Base-by-base conservation (phyloP, 2,329 filamentous ascomycete species). In the Trichoderma atrobrunneum region DNA sequence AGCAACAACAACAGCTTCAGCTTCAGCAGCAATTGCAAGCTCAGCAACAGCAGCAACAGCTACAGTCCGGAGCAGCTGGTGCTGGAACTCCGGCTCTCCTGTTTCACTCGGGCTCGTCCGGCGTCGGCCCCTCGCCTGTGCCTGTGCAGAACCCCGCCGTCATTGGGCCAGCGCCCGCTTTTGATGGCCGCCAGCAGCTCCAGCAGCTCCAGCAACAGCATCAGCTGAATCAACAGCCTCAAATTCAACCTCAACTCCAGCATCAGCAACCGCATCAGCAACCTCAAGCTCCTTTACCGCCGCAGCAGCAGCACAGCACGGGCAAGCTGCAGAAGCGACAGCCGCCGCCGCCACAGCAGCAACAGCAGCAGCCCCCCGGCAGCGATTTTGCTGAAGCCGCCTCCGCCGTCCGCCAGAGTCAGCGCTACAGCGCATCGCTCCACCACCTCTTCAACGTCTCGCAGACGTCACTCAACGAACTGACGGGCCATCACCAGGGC, bases 371-470 rank as follows among this genome's bases (percentile, higher is more conserved):
- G 73, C 75, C 77, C 75, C 75, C 71, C 80, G 70, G 74, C 26
- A 26, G 26, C 60, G 86, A 88, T 74, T 87, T 85, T 74, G 80
- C 80, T 71, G 34, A 67, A 74, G 80, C 83, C 66, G 64, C 76
- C 56, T 76, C 76, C 36, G 71, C 86, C 39, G 84, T 83, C 71
- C 85, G 86, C 70, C 86, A 88, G 79, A 87, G 85, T 74, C 85
- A 87, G 73, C 85, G 85, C 76, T 87, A 84, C 75, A 78, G 80
- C 80, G 75, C 79, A 72, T 75, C 79, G 76, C 76, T 77, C 63
- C 80, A 81, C 69, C 77, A 76, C 62, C 78, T 80, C 71, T 77
- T 79, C 78, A 78, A 75, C 78, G 76, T 73, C 76, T 74, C 76
- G 32, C 73, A 74, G 62, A 75, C 70, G 63, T 78, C 76, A 64